Evolutionary conservation across 2,329 filamentous ascomycete genomes (phyloP).

Genomic region (Colletotrichum shisoi): DNA sequence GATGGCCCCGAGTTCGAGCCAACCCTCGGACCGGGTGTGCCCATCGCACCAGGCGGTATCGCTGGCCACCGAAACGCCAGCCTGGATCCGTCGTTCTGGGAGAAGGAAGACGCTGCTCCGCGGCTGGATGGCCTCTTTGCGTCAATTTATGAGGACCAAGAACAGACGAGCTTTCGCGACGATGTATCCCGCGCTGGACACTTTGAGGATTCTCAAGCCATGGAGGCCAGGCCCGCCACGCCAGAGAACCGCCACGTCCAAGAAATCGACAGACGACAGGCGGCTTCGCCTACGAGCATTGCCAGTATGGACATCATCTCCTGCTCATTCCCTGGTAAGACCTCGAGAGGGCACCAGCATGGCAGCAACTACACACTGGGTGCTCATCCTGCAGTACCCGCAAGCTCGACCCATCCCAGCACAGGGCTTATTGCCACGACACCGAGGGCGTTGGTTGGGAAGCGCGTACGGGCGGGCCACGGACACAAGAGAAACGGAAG

Average conservation of each 20-base stretch:
- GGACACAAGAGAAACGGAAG: constrained; percentile 86
- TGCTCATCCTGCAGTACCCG: constrained; percentile 63
- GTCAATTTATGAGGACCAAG: constrained; percentile 41
- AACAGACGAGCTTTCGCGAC: constrained; percentile 54
- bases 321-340: constrained; percentile 68
- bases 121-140: constrained; percentile 55
- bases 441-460: constrained; percentile 65
- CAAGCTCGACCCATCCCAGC: constrained; percentile 57
- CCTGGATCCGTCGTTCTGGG: constrained; percentile 64
- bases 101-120: constrained; percentile 54
- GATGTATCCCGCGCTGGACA: constrained; percentile 58
- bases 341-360: constrained; percentile 49
- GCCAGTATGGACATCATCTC: constrained; percentile 68
- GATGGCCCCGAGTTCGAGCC: constrained; percentile 73
- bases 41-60: constrained; percentile 79
- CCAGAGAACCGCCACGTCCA: constrained; percentile 51
- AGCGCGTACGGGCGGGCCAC: constrained; percentile 65
- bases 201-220: constrained; percentile 56
- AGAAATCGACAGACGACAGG: constrained; percentile 48
- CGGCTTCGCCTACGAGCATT: constrained; percentile 64
- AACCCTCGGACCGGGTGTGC: constrained; percentile 67
- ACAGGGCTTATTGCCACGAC: constrained; percentile 64
- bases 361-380: constrained; percentile 54
- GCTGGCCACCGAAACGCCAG: constrained; percentile 66
- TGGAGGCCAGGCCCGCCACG: constrained; percentile 57